phyloP scores from a whole-genome alignment of 441 rosid species.

The Geranium incanum region DNA sequence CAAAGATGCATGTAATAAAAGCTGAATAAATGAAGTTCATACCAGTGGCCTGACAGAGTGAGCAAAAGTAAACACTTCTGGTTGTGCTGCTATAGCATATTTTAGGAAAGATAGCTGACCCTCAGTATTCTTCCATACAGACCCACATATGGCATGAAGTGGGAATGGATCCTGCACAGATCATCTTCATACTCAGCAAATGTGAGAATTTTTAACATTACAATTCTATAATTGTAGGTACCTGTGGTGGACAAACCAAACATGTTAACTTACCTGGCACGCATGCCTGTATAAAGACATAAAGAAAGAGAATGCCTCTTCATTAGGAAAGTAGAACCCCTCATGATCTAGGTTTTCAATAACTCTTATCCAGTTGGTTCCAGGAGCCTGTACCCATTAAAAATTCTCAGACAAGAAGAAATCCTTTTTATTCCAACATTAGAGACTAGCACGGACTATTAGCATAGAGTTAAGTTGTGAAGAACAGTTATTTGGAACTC shows the following conservation, averaged over 20 bases:
- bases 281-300: conserved; percentile 74
- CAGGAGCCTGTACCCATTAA: conserved; percentile 59
- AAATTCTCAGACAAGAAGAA: conserved; percentile 12
- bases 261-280: conserved; percentile 51
- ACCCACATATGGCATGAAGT: conserved; percentile 67
- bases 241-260: not conserved
- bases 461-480: not conserved
- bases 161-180: conserved; percentile 83
- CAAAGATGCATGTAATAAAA: conserved; percentile 13
- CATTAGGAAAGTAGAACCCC: conserved; percentile 75
- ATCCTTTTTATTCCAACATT: conserved; percentile 7
- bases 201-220: not conserved
- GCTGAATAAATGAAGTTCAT: conserved; percentile 23
- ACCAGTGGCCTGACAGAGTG: conserved; percentile 85
- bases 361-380: conserved; percentile 68
- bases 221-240: not conserved
- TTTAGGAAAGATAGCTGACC: conserved; percentile 87
- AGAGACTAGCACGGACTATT: not conserved
- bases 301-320: conserved; percentile 79
- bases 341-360: conserved; percentile 81
- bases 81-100: conserved; percentile 68
- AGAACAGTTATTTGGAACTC: conserved; percentile 27
- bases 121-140: conserved; percentile 77
- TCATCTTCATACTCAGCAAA: conserved; percentile 17
- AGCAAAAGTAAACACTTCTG: conserved; percentile 82